Base-by-base conservation (phyloP, 2,329 filamentous ascomycete species). In the Venturia nashicola region DNA sequence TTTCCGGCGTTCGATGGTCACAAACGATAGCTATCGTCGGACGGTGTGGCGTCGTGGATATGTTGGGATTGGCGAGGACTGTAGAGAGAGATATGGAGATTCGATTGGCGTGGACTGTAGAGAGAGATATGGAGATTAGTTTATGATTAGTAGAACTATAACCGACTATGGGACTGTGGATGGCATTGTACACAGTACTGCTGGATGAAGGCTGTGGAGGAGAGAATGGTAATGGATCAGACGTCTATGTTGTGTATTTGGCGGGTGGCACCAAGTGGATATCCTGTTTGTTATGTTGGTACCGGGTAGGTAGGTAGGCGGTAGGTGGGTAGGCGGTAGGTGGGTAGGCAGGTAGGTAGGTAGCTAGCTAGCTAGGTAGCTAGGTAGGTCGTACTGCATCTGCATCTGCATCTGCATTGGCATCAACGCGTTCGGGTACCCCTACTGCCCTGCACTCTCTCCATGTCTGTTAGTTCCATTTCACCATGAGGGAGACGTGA, bases 81-180 rank as follows among this genome's bases (percentile, higher is more conserved):
- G 48, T 54, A 23, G 48, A 54, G 48, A 54, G 48, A 55, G 51
- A 55, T 55, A 55, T 55, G 51, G 27, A n/a, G n/a, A n/a, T n/a
- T n/a, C n/a, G 48, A 23, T 23, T 54, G 48, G 48, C 48, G n/a
- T n/a, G n/a, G n/a, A n/a, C n/a, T n/a, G 48, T 27, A 4, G 4
- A 27, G 27, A 27, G 27, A 27, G 48, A 55, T 36, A 55, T 55
- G 48, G 27, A 3, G 48, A 2, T 32, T 27, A 27, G 27, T 27
- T 55, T 1, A 9, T 36, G 34, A 36, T 36, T 36, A 36, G 34
- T 36, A 36, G 34, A n/a, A n/a, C n/a, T n/a, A n/a, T n/a, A n/a
- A n/a, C 51, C 51, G 27, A 36, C 14, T 57, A 57, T 11, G 32
- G 48, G 51, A 16, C 6, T 57, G 51, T 36, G 14, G 23, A 51